These are phyloP conservation scores for Lachnellula willkommii DNA, from an alignment of 2,329 filamentous ascomycete genomes.

Conservation along the genomic window DNA sequence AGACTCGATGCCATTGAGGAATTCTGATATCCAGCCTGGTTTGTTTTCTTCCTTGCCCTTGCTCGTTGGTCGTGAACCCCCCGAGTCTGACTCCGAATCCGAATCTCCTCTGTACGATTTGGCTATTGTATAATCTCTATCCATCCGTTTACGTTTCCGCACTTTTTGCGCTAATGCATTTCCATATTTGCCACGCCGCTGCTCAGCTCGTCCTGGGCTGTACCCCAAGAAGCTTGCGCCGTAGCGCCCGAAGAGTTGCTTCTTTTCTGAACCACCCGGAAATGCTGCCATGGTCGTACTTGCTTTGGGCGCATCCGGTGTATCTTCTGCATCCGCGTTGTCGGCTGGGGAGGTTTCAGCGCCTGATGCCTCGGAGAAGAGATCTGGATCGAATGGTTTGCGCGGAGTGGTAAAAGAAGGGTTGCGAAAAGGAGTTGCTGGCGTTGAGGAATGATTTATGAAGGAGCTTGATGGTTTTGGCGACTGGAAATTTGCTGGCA, in stretches of 20 bases:
- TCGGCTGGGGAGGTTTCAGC: conserved; percentile 55
- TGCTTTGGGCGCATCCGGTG: conserved; percentile 47
- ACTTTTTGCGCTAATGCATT: conserved; percentile 46
- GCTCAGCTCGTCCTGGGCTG: conserved; percentile 60
- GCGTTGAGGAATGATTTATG: conserved; percentile 41
- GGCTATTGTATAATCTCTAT: conserved; percentile 38
- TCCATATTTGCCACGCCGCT: conserved; percentile 46
- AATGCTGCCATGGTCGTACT: conserved; percentile 49
- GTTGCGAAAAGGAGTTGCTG: conserved; percentile 52
- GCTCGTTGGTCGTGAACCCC: conserved; percentile 33
- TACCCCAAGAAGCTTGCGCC: conserved; percentile 34
- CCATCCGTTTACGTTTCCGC: conserved; percentile 41
- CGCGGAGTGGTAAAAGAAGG: conserved; percentile 60
- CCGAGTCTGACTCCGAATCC: conserved; percentile 29
- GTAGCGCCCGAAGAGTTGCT: conserved; percentile 38
- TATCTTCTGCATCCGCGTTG: conserved; percentile 44
- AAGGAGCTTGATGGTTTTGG: conserved; percentile 38
- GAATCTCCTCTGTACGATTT: conserved; percentile 34
- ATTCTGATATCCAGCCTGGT: conserved; percentile 39
- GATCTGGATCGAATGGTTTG: conserved; percentile 48
- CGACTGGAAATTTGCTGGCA: conserved; percentile 30
- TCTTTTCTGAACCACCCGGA: conserved; percentile 43
- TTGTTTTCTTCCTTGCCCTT: conserved; percentile 22
- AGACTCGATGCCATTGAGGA: conserved; percentile 58
- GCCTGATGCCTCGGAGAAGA: conserved; percentile 51